Percentiles rank a stretch among this genome's conserved stretches.
phyloP scores from a whole-genome alignment of 2,329 filamentous ascomycete genomes.

The Penicillium sp. region DNA sequence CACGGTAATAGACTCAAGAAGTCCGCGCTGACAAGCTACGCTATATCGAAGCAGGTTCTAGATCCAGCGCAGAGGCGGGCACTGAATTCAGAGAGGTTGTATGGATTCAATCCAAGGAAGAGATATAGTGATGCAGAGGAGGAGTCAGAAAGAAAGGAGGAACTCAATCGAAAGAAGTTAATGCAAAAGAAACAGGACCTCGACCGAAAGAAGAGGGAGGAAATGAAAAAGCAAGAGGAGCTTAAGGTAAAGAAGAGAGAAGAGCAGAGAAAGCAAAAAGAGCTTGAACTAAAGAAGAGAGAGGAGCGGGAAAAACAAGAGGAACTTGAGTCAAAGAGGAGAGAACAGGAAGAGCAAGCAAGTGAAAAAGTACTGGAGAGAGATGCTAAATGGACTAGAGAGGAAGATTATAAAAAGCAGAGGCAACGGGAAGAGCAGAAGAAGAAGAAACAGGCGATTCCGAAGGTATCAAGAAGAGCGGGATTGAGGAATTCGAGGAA shows the following conservation, averaged over 20 bases:
- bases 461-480: not conserved
- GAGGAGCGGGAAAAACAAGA: not conserved
- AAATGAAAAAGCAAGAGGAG: not conserved
- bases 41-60: not conserved
- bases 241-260: too few relatives aligned
- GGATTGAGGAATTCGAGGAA: not conserved
- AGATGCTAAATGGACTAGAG: not conserved
- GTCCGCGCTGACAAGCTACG: not conserved
- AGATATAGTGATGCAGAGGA: not conserved
- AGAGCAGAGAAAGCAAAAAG: not conserved
- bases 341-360: too few relatives aligned
- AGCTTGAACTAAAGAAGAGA: not conserved
- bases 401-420: not conserved
- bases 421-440: not conserved
- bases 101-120: not conserved
- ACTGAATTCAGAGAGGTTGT: not conserved
- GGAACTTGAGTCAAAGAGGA: not conserved
- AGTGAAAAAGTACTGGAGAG: not conserved
- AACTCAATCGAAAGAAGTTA: not conserved
- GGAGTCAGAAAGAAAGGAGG: too few relatives aligned
- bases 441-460: not conserved
- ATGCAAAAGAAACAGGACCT: not conserved
- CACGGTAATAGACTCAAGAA: not conserved
- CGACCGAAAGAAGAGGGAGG: not conserved
- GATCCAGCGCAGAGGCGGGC: not conserved